Evolutionary conservation across 179 eudicot species (phyloP), one percentile per base, ranked within the genome.

Genomic region (Heliamphora pulchella): DNA sequence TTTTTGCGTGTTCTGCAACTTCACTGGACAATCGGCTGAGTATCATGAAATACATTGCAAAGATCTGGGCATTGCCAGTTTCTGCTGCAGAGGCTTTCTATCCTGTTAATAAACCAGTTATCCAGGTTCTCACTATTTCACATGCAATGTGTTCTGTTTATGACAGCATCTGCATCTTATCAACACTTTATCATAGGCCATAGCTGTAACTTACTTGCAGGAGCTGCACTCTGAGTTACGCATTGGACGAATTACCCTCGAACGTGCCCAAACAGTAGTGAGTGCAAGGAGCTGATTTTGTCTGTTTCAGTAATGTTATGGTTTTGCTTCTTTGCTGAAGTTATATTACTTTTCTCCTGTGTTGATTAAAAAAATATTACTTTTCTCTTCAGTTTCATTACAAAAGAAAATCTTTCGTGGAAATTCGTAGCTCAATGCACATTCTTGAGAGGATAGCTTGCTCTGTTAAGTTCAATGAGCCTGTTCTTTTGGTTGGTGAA

Each of bases 401-500:
- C 71, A 86, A 82, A 76, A 88, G 78, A 81, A 92, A 89, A 83
- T 87, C 89, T 50, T 94, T 96, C 81, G 97, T 94, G 76, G 89
- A 87, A 83, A 86, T 94, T 65, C 94, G 92, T 83, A 89, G 89
- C 79, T 92, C 98, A 53, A 81, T 87, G 75, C 89, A 87, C 69
- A 87, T 87, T 77, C 87, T 96, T 78, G 98, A 96, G 83, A 96
- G 89, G 84, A 92, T 94, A 84, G 99, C 99, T 61, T 90, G 92
- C 83, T 92, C 94, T 81, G 92, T 89, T 61, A 92, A 92, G 83
- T 89, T 84, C 83, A 96, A 92, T 67, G 99, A 96, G 87, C 93
- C 99, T 80, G 90, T 94, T 81, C 94, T 96, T 54, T 84, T 96
- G 84, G 99, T 96, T 78, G 99, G 99, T 84, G 99, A 96, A 86